phyloP scores from a whole-genome alignment of 148 eudicot species.

The Amaranthus cruentus region DNA sequence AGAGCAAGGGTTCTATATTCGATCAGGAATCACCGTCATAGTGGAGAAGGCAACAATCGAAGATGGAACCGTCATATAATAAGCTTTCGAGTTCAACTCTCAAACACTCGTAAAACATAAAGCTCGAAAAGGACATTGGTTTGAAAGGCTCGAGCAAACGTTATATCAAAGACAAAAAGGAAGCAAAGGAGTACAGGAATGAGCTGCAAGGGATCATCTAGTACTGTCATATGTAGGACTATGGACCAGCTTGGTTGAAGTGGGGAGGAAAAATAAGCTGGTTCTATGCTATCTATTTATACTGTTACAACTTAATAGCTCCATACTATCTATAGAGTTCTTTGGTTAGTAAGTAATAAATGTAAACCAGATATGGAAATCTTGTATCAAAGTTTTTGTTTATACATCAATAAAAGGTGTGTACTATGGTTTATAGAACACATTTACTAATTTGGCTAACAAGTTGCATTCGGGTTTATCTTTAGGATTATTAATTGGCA shows the following conservation, averaged over 20 bases:
- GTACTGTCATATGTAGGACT: slow-evolving; percentile 4
- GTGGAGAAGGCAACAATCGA: slow-evolving; percentile 80
- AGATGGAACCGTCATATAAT: slow-evolving; percentile 73
- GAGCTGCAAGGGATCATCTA: slow-evolving; percentile 9
- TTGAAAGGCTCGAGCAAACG: background rate
- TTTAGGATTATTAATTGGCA: no score
- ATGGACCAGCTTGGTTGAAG: slow-evolving; percentile 14
- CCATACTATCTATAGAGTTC: background rate
- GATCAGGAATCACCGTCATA: slow-evolving; percentile 78
- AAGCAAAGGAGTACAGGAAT: background rate
- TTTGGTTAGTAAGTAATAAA: background rate
- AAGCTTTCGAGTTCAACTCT: background rate
- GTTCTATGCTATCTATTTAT: background rate
- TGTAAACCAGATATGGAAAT: background rate
- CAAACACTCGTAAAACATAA: background rate
- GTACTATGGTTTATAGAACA: no score
- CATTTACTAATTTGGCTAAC: no score
- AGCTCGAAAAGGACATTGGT: background rate
- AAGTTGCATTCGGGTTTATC: no score
- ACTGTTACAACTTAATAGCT: slow-evolving; percentile 5
- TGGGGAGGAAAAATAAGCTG: background rate
- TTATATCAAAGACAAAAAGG: background rate
- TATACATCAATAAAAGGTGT: slow-evolving; percentile 16
- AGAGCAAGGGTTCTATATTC: slow-evolving; percentile 83
- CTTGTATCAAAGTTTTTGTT: slow-evolving; percentile 16